Percentiles rank a stretch among this genome's conserved stretches.
Evolutionary conservation across 805 yeast genomes (phyloP).

Genomic region (Kuraishia ogatae): DNA sequence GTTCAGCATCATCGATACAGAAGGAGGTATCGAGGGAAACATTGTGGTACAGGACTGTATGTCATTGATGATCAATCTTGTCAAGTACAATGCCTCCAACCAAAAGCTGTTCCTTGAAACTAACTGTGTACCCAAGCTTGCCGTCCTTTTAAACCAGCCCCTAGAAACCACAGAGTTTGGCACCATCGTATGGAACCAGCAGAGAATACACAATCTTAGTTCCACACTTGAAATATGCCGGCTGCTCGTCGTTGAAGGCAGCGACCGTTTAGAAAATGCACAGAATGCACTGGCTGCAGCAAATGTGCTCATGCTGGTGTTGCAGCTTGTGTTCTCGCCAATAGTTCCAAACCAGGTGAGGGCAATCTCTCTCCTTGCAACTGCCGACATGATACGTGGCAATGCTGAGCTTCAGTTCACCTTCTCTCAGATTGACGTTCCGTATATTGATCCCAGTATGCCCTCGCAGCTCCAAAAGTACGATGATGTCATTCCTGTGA

Average conservation of each 20-base stretch:
- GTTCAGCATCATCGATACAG: constrained; percentile 72
- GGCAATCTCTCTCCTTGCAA: constrained; percentile 58
- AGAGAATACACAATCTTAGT: constrained; percentile 56
- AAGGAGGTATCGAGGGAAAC: constrained; percentile 86
- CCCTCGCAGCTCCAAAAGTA: constrained; percentile 21
- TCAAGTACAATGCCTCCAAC: constrained; percentile 80
- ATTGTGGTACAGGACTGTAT: constrained; percentile 88
- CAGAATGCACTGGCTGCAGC: constrained; percentile 54
- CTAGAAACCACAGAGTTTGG: constrained; percentile 29
- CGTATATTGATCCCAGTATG: constrained; percentile 67
- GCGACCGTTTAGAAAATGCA: constrained; percentile 48
- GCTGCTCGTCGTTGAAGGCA: constrained; percentile 65
- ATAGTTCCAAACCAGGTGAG: constrained; percentile 59
- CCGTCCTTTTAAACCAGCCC: constrained; percentile 55
- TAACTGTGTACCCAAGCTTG: constrained; percentile 61
- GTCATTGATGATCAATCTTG: constrained; percentile 59
- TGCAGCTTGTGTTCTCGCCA: constrained; percentile 64
- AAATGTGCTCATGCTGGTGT: constrained; percentile 55
- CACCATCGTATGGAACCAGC: constrained; percentile 68
- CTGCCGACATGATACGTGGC: constrained; percentile 66
- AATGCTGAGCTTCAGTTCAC: constrained; percentile 61
- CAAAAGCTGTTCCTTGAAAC: constrained; percentile 86
- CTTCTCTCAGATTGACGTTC: constrained; percentile 82
- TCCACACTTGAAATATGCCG: constrained; percentile 66
- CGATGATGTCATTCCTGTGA: constrained; percentile 50